A percentile compares a stretch with the other conserved stretches of the same genome.
phyloP scores from a whole-genome alignment of 345 rosid species.

The Clausena lansium region DNA sequence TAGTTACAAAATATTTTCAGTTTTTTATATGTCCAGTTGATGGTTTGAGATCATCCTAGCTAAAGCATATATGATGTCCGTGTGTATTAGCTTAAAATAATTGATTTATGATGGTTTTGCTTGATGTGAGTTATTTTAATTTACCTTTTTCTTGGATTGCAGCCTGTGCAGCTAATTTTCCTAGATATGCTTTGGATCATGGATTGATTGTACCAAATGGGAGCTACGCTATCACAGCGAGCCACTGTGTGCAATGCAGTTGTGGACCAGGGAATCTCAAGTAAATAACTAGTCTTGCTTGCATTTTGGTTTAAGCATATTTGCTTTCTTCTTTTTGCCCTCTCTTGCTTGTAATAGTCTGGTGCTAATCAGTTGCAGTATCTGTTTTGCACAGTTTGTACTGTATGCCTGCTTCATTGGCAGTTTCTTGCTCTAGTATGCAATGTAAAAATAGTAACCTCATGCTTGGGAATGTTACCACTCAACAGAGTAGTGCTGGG shows the following conservation, averaged over 20 bases:
- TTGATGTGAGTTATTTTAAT: neutral
- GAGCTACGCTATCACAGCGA: constrained; percentile 87
- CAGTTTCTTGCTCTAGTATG: constrained; percentile 96
- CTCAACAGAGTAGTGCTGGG: constrained; percentile 76
- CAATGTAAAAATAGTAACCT: constrained; percentile 79
- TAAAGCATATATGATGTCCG: neutral
- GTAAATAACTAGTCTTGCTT: constrained; percentile 37
- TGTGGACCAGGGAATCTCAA: constrained; percentile 79
- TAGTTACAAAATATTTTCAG: neutral
- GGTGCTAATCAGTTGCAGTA: constrained; percentile 11
- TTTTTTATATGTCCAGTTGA: neutral
- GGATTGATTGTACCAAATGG: constrained; percentile 87
- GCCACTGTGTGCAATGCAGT: constrained; percentile 96
- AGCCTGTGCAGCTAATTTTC: constrained; percentile 94
- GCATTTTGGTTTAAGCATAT: constrained; percentile 11
- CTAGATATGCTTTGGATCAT: constrained; percentile 66
- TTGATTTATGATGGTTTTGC: neutral
- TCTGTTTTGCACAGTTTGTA: constrained; percentile 55
- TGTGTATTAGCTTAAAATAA: neutral
- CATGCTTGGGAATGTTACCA: constrained; percentile 76
- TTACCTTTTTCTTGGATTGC: constrained; percentile 25
- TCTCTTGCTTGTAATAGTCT: neutral
- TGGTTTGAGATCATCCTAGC: neutral
- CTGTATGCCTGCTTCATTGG: constrained; percentile 85
- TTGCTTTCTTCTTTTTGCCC: neutral